Evolutionary conservation across 2,329 filamentous ascomycete genomes (phyloP), one percentile per base, ranked within the genome.

Genomic region (Paramyrothecium sp.): DNA sequence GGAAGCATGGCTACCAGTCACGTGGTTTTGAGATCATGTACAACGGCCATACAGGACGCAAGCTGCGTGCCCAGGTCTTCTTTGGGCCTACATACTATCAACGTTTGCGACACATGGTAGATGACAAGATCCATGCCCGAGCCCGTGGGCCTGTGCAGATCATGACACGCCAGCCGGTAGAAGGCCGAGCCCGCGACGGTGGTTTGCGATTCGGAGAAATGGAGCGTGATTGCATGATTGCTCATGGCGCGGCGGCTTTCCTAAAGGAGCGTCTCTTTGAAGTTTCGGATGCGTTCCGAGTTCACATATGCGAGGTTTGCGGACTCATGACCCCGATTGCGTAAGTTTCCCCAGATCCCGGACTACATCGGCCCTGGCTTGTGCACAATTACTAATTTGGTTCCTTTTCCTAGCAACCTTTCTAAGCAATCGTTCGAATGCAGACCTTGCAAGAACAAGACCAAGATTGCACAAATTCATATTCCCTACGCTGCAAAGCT

Each of bases 171-270:
- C 95, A 99, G 75, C 95, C 95, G 19, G 95, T 99, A 16, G 95
- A 99, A 78, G 95, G 95, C 89, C 91, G 96, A 86, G 95, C 95
- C 3, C 84, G 96, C 76, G 96, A 99, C 73, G 95, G 95, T 84
- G 95, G 95, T 81, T 84, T 99, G 49, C 94, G 96, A 72, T 99
- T 99, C 86, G 95, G 95, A 88, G 95, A 99, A 82, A 99, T 99
- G 95, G 96, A 99, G 78, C 94, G 96, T 80, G 96, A 99, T 86
- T 99, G 95, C 75, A 99, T 99, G 95, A 99, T 99, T 80, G 92
- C 96, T n/a, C 96, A 99, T 73, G 95, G 95, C 72, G 95, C 96
- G 3, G 94, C 92, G 55, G 89, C 93, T 2, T 99, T 99, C 84
- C 78, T 99, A 71, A 99, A 99, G 79, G 95, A 99, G 81, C 87